Conservation (phyloP, 306 rosid species). For the Trifolium pratense region DNA sequence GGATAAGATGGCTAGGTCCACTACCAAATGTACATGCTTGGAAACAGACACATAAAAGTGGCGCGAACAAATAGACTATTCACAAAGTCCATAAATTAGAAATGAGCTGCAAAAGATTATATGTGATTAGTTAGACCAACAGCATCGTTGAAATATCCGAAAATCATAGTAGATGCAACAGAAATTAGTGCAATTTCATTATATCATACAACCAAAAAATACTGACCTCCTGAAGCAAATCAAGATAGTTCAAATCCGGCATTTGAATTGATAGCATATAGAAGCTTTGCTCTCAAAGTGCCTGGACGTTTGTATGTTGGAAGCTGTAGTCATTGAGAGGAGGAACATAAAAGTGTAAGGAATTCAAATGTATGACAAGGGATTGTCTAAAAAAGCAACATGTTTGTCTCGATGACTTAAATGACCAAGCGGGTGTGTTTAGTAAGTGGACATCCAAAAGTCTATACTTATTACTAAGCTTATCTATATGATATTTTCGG, state of each 20-base stretch:
- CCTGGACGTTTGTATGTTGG: constrained; percentile 93
- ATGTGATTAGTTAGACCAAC: constrained; percentile 32
- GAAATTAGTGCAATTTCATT: constrained; percentile 27
- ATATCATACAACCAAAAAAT: not conserved
- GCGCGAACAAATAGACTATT: not conserved
- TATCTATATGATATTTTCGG: constrained; percentile 21
- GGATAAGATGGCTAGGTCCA: constrained; percentile 51
- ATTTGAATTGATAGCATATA: constrained; percentile 90
- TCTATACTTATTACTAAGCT: not conserved
- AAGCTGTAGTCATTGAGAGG: constrained; percentile 62
- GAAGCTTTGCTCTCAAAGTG: constrained; percentile 84
- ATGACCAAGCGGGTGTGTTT: constrained; percentile 12
- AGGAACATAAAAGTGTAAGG: constrained; percentile 35
- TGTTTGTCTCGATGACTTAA: constrained; percentile 24
- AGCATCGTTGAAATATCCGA: not conserved
- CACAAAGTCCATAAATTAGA: constrained; percentile 27
- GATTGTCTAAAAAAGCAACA: constrained; percentile 17
- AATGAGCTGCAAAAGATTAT: constrained; percentile 23
- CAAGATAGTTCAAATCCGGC: constrained; percentile 98
- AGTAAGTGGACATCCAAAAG: constrained; percentile 21
- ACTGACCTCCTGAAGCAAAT: constrained; percentile 50
- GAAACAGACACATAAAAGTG: constrained; percentile 35
- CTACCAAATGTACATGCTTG: constrained; percentile 50
- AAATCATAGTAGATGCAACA: constrained; percentile 28
- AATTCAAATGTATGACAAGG: constrained; percentile 30